Percentiles rank a stretch among this genome's conserved stretches.
Conservation (phyloP, 73 alveolate species). For the Paramecium octaurelia region DNA sequence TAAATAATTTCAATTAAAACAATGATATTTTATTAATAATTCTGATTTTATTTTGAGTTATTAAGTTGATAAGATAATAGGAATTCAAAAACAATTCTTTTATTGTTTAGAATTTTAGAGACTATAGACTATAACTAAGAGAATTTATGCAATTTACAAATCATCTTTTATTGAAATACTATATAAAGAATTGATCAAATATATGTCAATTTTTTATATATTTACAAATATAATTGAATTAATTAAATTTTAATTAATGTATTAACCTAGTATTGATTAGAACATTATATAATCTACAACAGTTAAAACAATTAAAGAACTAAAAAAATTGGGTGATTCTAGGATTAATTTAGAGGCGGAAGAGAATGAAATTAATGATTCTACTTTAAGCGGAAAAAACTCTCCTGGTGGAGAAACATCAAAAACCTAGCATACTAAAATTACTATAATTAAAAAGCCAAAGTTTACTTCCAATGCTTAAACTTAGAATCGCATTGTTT, state of each 20-base stretch:
- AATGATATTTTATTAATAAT: background rate
- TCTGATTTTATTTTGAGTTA: background rate
- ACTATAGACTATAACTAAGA: too few relatives aligned
- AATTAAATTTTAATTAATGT: background rate
- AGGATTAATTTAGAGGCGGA: background rate
- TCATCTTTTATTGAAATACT: too few relatives aligned
- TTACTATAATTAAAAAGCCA: background rate
- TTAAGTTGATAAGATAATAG: too few relatives aligned
- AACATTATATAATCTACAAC: conserved; percentile 41
- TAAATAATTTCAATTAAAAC: background rate
- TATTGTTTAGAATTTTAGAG: background rate
- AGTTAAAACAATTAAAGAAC: conserved; percentile 46
- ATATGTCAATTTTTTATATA: background rate
- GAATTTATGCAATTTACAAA: too few relatives aligned
- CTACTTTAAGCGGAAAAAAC: conserved; percentile 27
- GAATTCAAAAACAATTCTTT: background rate
- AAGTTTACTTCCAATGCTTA: background rate
- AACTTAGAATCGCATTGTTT: background rate
- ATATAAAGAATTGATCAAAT: background rate
- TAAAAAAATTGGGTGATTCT: conserved; percentile 21
- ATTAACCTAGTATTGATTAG: background rate
- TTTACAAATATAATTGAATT: background rate
- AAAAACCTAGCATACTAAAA: conserved; percentile 24
- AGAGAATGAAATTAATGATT: background rate
- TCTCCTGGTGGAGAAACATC: conserved; percentile 24